Base-by-base conservation (phyloP, 78 protist genomes). In the Dictyostelium purpureum region DNA sequence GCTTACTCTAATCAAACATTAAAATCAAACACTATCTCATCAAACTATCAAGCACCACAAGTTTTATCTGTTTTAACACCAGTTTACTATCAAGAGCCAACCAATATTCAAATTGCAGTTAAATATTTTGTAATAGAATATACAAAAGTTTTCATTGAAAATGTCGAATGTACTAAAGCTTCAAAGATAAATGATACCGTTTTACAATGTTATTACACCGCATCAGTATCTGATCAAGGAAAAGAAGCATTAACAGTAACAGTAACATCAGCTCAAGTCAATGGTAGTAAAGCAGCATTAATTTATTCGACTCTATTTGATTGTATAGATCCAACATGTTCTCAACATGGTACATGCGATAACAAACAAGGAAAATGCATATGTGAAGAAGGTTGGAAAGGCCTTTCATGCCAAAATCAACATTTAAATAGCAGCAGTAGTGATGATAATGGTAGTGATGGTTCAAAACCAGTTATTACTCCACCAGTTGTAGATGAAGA, bases 401-500 rank as follows among this genome's bases (percentile, higher is more conserved):
- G 71, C 6, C 42, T 28, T n/a, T n/a, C n/a, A n/a, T n/a, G n/a
- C n/a, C n/a, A n/a, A n/a, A n/a, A n/a, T n/a, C n/a, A n/a, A n/a
- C n/a, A n/a, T n/a, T n/a, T n/a, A n/a, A n/a, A n/a, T n/a, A n/a
- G n/a, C n/a, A n/a, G n/a, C 54, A 35, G 6, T 5, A 9, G 6
- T 18, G 4, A 24, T 56, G 1, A n/a, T 6, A 3, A 28, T 11
- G 5, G 31, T 61, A 26, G 69, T 11, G 67, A 83, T 35, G 49
- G 90, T 47, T 47, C 70, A 51, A n/a, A n/a, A 33, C 71, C 57
- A 37, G 45, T 65, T 33, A 49, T 42, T 6, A 31, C 10, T 21
- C 54, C 88, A 21, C 88, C 88, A 26, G n/a, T 45, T 35, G 26
- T 69, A 9, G 88, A 79, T 63, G 89, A 67, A 37, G 52, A 65